These are phyloP conservation scores for Monosporozyma servazzii DNA, from an alignment of 805 yeast species.

Conservation along the genomic window DNA sequence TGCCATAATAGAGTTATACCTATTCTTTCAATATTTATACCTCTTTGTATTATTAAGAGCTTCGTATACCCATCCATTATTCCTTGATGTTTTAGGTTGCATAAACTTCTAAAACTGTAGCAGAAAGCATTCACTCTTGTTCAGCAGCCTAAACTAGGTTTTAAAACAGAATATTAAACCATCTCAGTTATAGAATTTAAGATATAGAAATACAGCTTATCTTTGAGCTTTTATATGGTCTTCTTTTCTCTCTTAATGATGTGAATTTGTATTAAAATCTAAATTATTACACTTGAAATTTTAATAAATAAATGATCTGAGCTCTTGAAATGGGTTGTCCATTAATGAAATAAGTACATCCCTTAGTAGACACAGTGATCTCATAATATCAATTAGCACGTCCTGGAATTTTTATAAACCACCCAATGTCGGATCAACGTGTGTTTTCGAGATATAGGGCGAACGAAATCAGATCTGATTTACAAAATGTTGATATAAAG, in stretches of 20 bases:
- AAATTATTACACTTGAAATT: neutral
- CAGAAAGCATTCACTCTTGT: too few species aligned
- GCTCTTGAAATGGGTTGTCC: neutral
- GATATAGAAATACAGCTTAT: neutral
- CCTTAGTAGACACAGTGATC: neutral
- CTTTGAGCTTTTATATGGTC: neutral
- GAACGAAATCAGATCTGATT: constrained; percentile 27
- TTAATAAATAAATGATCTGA: neutral
- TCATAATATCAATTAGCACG: neutral
- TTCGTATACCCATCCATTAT: too few species aligned
- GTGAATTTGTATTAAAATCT: neutral
- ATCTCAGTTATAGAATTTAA: too few species aligned
- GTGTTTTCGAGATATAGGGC: constrained; percentile 27
- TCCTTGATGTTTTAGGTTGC: too few species aligned
- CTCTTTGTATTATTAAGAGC: too few species aligned
- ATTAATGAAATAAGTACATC: neutral
- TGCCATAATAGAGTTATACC: too few species aligned
- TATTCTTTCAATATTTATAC: too few species aligned
- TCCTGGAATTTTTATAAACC: neutral
- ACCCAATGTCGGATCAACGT: constrained; percentile 24
- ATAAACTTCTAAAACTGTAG: too few species aligned
- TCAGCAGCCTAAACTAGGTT: too few species aligned
- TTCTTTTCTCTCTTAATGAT: neutral
- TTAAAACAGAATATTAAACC: too few species aligned
- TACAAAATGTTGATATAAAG: constrained; percentile 32